Percentiles rank a stretch among this genome's conserved stretches.
Conservation (phyloP, 805 yeast species). For the Pichia kluyveri region DNA sequence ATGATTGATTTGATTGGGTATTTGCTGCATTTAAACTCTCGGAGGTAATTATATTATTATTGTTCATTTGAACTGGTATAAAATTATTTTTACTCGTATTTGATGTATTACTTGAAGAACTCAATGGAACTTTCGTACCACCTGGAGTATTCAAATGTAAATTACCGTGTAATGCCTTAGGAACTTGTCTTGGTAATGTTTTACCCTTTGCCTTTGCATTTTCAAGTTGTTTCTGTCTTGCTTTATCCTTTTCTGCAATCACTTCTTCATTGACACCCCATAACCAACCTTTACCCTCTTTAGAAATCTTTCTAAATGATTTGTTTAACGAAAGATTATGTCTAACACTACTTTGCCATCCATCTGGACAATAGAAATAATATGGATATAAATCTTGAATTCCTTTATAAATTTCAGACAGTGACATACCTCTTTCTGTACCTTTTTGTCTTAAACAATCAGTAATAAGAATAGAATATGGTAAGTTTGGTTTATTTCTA, state of each 20-base stretch:
- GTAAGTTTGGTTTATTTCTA: slow-evolving; percentile 73
- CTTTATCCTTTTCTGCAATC: slow-evolving; percentile 69
- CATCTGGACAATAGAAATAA: slow-evolving; percentile 89
- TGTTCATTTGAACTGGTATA: not conserved
- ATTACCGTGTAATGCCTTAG: not conserved
- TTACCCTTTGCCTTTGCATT: slow-evolving; percentile 31
- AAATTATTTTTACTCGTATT: not conserved
- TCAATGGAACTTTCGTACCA: not conserved
- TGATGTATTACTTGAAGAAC: not conserved
- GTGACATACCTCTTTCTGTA: slow-evolving; percentile 64
- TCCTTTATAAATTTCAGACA: slow-evolving; percentile 78
- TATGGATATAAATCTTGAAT: slow-evolving; percentile 86
- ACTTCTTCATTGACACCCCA: slow-evolving; percentile 90
- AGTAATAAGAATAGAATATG: slow-evolving; percentile 75
- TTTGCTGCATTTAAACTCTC: slow-evolving; percentile 14
- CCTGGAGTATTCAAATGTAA: not conserved
- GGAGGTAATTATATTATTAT: not conserved
- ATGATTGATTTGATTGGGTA: not conserved
- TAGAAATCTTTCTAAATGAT: slow-evolving; percentile 71
- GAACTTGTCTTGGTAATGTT: not conserved
- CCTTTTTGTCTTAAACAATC: slow-evolving; percentile 64
- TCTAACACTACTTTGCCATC: slow-evolving; percentile 93
- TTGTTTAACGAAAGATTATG: slow-evolving; percentile 84
- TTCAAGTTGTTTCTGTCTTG: slow-evolving; percentile 56
- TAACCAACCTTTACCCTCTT: slow-evolving; percentile 89